Evolutionary conservation across 179 eudicot genomes (phyloP).

Genomic region (Heliamphora pulchella): DNA sequence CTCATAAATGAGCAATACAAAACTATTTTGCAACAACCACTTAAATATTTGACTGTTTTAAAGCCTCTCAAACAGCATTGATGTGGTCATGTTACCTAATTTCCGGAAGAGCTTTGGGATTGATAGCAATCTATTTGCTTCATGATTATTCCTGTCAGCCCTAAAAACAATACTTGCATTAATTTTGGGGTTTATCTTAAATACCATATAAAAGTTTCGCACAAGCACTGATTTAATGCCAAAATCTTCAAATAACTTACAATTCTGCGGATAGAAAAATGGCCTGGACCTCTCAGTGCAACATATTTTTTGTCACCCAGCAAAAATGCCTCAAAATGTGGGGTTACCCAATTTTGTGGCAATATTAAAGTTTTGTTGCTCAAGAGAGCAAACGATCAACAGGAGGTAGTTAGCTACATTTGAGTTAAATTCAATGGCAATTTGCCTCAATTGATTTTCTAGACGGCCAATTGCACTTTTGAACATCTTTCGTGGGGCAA

Average conservation of each 20-base stretch:
- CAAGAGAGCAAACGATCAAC: not conserved
- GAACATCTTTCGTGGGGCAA: not conserved
- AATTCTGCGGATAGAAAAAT: not conserved
- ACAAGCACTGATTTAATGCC: too few species aligned
- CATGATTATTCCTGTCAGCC: not conserved
- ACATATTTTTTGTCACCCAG: not conserved
- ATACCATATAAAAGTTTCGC: not conserved
- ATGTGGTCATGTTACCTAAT: not conserved
- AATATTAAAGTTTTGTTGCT: not conserved
- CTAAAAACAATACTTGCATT: not conserved
- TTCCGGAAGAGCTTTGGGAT: not conserved
- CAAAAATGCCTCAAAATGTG: not conserved
- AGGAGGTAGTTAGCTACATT: not conserved
- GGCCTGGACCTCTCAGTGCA: not conserved
- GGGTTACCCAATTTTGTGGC: not conserved
- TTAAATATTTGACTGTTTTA: too few species aligned
- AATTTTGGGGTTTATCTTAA: not conserved
- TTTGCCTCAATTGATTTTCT: not conserved
- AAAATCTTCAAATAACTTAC: not conserved
- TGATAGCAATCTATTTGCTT: not conserved
- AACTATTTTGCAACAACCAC: too few species aligned
- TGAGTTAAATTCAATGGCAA: too few species aligned
- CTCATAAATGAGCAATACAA: too few species aligned
- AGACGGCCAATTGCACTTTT: not conserved
- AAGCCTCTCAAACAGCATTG: not conserved